phyloP scores from a whole-genome alignment of 805 yeast species.

The Ogataea parapolymorpha region DNA sequence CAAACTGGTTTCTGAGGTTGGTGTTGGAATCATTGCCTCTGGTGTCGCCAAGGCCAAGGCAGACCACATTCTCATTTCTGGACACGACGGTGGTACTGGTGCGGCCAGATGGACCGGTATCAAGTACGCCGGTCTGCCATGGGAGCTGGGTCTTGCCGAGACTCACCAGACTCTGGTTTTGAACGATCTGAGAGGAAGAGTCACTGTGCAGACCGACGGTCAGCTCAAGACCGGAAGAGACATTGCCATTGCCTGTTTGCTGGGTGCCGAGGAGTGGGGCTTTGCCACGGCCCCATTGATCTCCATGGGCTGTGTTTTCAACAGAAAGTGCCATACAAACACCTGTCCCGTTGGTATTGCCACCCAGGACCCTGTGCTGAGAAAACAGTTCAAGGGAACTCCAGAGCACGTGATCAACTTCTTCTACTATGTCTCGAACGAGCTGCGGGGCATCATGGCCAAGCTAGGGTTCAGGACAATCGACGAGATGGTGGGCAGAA shows the following conservation, averaged over 20 bases:
- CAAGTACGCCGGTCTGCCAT: constrained; percentile 95
- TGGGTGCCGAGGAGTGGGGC: constrained; percentile 99
- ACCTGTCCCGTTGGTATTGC: constrained; percentile 99
- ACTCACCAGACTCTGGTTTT: constrained; percentile 95
- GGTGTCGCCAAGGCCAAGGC: constrained; percentile 99
- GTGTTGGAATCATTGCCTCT: constrained; percentile 98
- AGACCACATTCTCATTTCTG: constrained; percentile 91
- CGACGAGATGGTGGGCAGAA: constrained; percentile 97
- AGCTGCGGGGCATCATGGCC: constrained; percentile 91
- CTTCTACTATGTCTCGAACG: constrained; percentile 92
- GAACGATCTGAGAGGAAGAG: constrained; percentile 94
- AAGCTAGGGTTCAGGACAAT: constrained; percentile 90
- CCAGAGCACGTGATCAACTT: constrained; percentile 98
- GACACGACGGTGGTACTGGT: constrained; percentile 99
- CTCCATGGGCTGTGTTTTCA: constrained; percentile 96
- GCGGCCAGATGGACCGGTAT: constrained; percentile 98
- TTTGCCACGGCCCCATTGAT: constrained; percentile 96
- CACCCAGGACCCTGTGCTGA: constrained; percentile 91
- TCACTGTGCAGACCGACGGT: constrained; percentile 96
- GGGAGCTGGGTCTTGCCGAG: constrained; percentile 98
- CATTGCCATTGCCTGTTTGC: constrained; percentile 89
- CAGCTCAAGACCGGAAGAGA: constrained; percentile 96
- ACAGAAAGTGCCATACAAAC: constrained; percentile 91
- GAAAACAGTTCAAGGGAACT: constrained; percentile 91
- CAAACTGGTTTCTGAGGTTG: constrained; percentile 95